Percentiles rank a stretch among this genome's conserved stretches.
phyloP scores from a whole-genome alignment of 176 grass and related monocot species.

The Oryza nivara region DNA sequence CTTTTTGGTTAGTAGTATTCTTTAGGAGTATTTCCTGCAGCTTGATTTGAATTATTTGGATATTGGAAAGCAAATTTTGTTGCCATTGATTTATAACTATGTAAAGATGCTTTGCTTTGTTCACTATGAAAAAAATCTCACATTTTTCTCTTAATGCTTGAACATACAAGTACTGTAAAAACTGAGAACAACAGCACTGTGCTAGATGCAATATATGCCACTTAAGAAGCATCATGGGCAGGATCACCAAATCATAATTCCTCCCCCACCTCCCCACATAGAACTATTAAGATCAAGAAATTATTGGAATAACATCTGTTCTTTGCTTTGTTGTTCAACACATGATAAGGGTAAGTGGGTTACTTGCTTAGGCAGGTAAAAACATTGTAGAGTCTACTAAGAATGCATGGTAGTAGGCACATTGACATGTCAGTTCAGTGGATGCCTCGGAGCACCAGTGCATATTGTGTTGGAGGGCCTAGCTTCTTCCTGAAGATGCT shows the following conservation, averaged over 20 bases:
- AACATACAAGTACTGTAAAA: neutral
- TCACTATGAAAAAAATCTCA: neutral
- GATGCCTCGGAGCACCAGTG: neutral
- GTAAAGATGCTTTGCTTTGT: constrained; percentile 34
- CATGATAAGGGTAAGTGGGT: neutral
- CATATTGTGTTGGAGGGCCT: neutral
- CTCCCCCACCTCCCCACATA: neutral
- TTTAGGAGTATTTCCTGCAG: constrained; percentile 2
- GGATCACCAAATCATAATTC: constrained; percentile 11
- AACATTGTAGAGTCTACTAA: neutral
- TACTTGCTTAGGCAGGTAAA: constrained; percentile 10
- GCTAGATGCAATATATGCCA: neutral
- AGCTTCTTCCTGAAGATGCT: neutral
- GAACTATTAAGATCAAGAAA: neutral
- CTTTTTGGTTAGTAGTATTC: constrained; percentile 21
- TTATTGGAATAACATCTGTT: neutral
- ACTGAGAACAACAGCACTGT: neutral
- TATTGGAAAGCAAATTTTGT: constrained; percentile 15
- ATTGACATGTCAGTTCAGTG: neutral
- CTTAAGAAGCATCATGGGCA: neutral
- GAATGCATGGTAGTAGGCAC: neutral
- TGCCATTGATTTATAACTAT: neutral
- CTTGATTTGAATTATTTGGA: constrained; percentile 1
- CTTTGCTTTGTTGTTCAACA: neutral
- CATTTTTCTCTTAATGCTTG: constrained; percentile 18